Percentiles rank a stretch among this genome's conserved stretches.
phyloP scores from a whole-genome alignment of 2,329 filamentous ascomycete genomes.

The Fusarium austroafricanum region DNA sequence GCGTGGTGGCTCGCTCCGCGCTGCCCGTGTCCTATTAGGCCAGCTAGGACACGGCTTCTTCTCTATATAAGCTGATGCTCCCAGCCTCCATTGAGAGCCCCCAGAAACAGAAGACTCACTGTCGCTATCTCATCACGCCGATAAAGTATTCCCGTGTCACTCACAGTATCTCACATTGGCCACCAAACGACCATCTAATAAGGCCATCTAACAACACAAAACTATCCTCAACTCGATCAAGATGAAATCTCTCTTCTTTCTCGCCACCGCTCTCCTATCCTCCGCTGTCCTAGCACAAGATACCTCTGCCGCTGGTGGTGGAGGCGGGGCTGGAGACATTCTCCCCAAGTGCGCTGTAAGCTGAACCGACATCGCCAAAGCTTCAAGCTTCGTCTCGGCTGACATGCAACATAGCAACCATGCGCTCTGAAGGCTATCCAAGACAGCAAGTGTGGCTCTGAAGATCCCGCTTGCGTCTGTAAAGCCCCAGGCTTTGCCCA shows the following conservation, averaged over 20 bases:
- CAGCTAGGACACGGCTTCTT: rapidly evolving
- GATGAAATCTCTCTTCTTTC: conserved; percentile 18
- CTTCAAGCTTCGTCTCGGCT: not conserved
- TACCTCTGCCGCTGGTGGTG: not conserved
- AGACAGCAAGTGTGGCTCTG: conserved; percentile 6
- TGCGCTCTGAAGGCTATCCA: conserved; percentile 11
- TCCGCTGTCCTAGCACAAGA: conserved; percentile 7
- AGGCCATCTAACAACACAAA: no score
- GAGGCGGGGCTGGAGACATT: not conserved
- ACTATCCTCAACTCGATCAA: not conserved
- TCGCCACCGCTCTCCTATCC: conserved; percentile 3
- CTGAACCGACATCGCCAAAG: no score
- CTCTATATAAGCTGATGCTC: conserved; percentile 1
- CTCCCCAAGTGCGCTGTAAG: conserved; percentile 19
- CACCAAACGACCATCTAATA: not conserved
- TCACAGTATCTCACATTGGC: not conserved
- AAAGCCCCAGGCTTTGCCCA: conserved; percentile 3
- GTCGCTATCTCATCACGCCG: not conserved
- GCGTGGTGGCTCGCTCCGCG: not conserved
- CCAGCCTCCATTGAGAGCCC: not conserved
- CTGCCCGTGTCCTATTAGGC: not conserved
- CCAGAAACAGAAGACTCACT: not conserved
- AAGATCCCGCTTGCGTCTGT: conserved; percentile 20
- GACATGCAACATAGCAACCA: conserved; percentile 3
- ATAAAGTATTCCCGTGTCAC: no score